Conservation (phyloP, 2,329 filamentous ascomycete species). For the Aspergillus piperis region DNA sequence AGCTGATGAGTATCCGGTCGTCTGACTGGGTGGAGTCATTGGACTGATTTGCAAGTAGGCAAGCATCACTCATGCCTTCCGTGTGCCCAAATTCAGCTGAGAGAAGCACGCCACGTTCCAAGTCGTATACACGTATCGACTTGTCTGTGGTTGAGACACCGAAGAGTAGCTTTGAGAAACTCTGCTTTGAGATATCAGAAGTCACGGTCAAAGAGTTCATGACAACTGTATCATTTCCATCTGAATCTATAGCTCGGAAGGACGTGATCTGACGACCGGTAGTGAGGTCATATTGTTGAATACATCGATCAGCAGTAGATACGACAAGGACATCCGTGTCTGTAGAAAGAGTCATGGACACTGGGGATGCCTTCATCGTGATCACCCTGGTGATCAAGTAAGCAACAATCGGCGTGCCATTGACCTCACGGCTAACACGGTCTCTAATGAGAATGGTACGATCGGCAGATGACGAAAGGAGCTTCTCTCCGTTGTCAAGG, state of each 20-base stretch:
- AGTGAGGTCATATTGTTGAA: slow-evolving; percentile 62
- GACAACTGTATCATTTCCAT: slow-evolving; percentile 77
- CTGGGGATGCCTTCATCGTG: slow-evolving; percentile 80
- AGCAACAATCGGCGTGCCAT: slow-evolving; percentile 62
- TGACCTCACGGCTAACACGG: slow-evolving; percentile 65
- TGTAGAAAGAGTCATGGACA: slow-evolving; percentile 74
- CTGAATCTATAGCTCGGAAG: slow-evolving; percentile 82
- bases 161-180: slow-evolving; percentile 66
- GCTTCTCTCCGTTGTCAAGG: slow-evolving; percentile 65
- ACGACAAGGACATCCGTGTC: slow-evolving; percentile 58
- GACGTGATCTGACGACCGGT: slow-evolving; percentile 69
- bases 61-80: slow-evolving; percentile 84
- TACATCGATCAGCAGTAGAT: slow-evolving; percentile 63
- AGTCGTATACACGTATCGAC: slow-evolving; percentile 86
- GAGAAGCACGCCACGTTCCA: slow-evolving; percentile 72
- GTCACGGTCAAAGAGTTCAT: slow-evolving; percentile 72
- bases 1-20: slow-evolving; percentile 62
- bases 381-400: slow-evolving; percentile 77
- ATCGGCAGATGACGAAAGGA: slow-evolving; percentile 87
- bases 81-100: slow-evolving; percentile 94
- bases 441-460: slow-evolving; percentile 83
- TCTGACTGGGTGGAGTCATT: slow-evolving; percentile 47
- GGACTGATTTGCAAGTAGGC: slow-evolving; percentile 59
- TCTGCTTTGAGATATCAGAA: slow-evolving; percentile 55
- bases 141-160: slow-evolving; percentile 96